Evolutionary conservation across 352 stramenopile species (phyloP), one percentile per base, ranked within the genome.

Genomic region (Pythium insidiosum): DNA sequence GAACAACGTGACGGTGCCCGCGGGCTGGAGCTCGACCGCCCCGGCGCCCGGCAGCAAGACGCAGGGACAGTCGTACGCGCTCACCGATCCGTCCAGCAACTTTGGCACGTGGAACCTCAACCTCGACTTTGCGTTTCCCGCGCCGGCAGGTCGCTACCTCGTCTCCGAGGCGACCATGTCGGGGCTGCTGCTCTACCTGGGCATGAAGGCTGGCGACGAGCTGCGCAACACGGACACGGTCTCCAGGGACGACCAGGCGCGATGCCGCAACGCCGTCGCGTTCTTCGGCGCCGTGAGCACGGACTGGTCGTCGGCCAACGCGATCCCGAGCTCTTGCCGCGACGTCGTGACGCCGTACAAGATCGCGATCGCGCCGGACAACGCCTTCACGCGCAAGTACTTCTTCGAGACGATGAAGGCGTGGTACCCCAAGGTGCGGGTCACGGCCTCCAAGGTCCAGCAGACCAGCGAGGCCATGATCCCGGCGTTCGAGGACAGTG

Each of bases 311-410:
- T 76, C 69, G 5, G 29, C 61, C 5, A 66, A 51, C 35, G 48
- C 57, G 3, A 23, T 66, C 18, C 61, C 61, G 6, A 18, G 25
- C 10, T 34, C 24, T 6, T 70, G 61, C 28, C 39, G 47, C 12
- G 47, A 33, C 5, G 31, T 43, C 28, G 48, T 61, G 9, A 47
- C 53, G 11, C 62, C 58, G 3, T 62, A 48, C 51, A 76, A 74
- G 29, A 25, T 84, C 23, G 73, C 66, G 3, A 77, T 84, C 26
- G 56, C 49, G 1, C 72, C 67, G 5, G 69, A 87, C 39, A 84
- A 61, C 18, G 28, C 50, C 20, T 87, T 80, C 40, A 84, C 68
- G 15, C 69, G 70, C 38, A 50, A 66, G 18, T 88, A 88, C 45
- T 88, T 85, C 22, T 63, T 74, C 18, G 50, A 78, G 45, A 60